phyloP scores from a whole-genome alignment of 1,139 yeast genomes.

The Blastobotrys ciferrii region DNA sequence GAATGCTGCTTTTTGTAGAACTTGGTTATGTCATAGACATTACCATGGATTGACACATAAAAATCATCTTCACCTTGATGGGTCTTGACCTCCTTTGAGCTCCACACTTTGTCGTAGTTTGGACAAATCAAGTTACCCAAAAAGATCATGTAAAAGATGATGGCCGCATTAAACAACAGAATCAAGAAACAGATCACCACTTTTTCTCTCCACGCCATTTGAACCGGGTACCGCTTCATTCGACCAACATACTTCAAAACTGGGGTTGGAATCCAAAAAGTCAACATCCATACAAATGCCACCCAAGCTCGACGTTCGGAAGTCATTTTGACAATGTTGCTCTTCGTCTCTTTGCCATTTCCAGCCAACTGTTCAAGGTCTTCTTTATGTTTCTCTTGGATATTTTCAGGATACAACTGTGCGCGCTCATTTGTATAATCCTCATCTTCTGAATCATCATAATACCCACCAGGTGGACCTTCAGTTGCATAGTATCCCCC shows the following conservation, averaged over 20 bases:
- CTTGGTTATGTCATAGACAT: constrained; percentile 42
- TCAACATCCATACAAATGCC: constrained; percentile 38
- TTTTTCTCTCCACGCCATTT: constrained; percentile 45
- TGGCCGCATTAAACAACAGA: constrained; percentile 36
- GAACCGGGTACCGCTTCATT: constrained; percentile 40
- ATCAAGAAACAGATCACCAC: constrained; percentile 38
- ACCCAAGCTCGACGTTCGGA: constrained; percentile 39
- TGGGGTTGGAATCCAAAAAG: constrained; percentile 43
- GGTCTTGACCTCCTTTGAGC: constrained; percentile 34
- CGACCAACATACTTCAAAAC: constrained; percentile 34
- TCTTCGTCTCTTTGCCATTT: constrained; percentile 13
- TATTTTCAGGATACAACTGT: constrained; percentile 28
- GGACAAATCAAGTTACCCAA: constrained; percentile 41
- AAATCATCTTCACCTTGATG: constrained; percentile 40
- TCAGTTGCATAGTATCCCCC: background rate
- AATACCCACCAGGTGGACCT: constrained; percentile 14
- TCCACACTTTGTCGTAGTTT: constrained; percentile 43
- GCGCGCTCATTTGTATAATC: constrained; percentile 26
- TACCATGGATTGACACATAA: constrained; percentile 41
- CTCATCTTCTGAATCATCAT: constrained; percentile 23
- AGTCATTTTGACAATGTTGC: constrained; percentile 34
- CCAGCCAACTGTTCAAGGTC: constrained; percentile 29
- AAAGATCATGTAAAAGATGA: constrained; percentile 43
- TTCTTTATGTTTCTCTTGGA: constrained; percentile 27
- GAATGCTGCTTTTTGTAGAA: constrained; percentile 43